phyloP scores from a whole-genome alignment of 192 early-diverging fungal species.

The Coemansia umbellata region DNA sequence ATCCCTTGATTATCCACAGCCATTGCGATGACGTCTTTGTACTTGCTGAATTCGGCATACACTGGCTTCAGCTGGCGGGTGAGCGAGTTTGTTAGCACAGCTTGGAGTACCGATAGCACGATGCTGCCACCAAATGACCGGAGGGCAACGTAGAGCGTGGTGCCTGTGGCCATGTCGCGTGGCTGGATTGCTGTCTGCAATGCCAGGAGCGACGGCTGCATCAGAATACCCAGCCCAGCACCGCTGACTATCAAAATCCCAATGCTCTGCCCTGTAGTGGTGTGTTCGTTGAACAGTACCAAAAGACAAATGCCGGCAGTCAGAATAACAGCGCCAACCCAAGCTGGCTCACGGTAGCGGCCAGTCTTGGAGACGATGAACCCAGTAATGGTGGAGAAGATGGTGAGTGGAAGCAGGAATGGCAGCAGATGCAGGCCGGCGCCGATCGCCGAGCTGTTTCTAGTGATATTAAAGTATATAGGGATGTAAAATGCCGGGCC shows the following conservation, averaged over 20 bases:
- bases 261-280: slow-evolving; percentile 51
- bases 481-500: slow-evolving; percentile 60
- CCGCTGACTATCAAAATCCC: slow-evolving; percentile 65
- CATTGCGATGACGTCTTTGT: slow-evolving; percentile 37
- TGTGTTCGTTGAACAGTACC: slow-evolving; percentile 45
- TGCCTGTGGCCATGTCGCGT: slow-evolving; percentile 64
- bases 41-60: slow-evolving; percentile 32
- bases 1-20: slow-evolving; percentile 26
- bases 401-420: slow-evolving; percentile 63
- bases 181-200: slow-evolving; percentile 60
- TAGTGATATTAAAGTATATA: slow-evolving; percentile 65
- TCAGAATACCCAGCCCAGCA: slow-evolving; percentile 64
- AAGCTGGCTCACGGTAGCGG: slow-evolving; percentile 59
- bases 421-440: slow-evolving; percentile 75
- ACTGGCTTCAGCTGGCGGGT: slow-evolving; percentile 10
- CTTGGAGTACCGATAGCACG: slow-evolving; percentile 55
- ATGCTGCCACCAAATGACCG: slow-evolving; percentile 60
- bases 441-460: slow-evolving; percentile 60
- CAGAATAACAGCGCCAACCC: slow-evolving; percentile 57
- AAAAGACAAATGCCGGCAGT: slow-evolving; percentile 61
- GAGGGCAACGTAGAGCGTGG: slow-evolving; percentile 59
- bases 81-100: slow-evolving; percentile 59
- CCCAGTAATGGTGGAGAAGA: slow-evolving; percentile 63
- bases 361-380: slow-evolving; percentile 57
- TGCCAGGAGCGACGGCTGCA: slow-evolving; percentile 66